These are phyloP conservation scores for Capronia epimyces DNA, from an alignment of 2,329 filamentous ascomycete species.

Conservation along the genomic window DNA sequence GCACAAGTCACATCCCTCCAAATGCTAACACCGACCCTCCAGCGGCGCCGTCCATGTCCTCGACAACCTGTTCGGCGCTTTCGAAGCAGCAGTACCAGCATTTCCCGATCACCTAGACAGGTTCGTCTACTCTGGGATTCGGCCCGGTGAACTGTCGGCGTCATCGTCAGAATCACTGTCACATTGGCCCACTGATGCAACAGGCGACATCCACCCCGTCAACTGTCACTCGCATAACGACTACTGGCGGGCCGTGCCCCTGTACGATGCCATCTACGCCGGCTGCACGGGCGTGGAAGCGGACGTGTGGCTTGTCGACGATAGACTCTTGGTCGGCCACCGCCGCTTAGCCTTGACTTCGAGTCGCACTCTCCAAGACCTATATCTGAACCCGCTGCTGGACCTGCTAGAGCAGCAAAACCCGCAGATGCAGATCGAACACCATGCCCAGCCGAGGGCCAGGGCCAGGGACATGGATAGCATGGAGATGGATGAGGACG, in stretches of 20 bases:
- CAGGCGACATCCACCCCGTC: slow-evolving; percentile 45
- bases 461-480: too few species aligned
- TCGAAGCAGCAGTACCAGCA: too few species aligned
- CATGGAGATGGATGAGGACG: too few species aligned
- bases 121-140: too few species aligned
- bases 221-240: slow-evolving; percentile 56
- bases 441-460: too few species aligned
- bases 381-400: slow-evolving; percentile 51
- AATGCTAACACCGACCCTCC: too few species aligned
- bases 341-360: slow-evolving; percentile 42
- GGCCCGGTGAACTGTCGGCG: too few species aligned
- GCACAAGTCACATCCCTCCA: too few species aligned
- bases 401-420: slow-evolving; percentile 48
- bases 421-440: slow-evolving; percentile 31
- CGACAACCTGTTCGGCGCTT: too few species aligned
- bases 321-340: slow-evolving; percentile 50
- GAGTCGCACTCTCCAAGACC: slow-evolving; percentile 44
- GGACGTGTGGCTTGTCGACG: slow-evolving; percentile 47
- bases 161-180: too few species aligned
- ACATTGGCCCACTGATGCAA: slow-evolving; percentile 44
- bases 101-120: too few species aligned
- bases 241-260: slow-evolving; percentile 51
- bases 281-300: slow-evolving; percentile 54
- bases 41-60: too few species aligned
- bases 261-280: slow-evolving; percentile 49